Evolutionary conservation across 139 green algal genomes (phyloP).

Genomic region (Zygnema cylindricum): DNA sequence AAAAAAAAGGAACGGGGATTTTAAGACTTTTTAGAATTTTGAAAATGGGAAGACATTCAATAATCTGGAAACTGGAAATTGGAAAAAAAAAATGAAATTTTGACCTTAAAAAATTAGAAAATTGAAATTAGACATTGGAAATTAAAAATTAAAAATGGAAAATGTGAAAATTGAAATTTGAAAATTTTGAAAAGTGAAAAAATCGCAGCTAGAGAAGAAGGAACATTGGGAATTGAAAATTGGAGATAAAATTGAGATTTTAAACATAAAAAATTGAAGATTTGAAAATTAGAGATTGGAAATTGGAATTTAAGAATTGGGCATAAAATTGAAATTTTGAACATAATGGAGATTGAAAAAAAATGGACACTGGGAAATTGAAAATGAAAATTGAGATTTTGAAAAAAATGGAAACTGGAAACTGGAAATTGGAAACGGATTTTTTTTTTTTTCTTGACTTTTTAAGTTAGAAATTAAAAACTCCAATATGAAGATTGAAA

Average conservation of each 20-base stretch:
- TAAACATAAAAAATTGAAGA: neutral
- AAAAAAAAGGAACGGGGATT: too few relatives aligned
- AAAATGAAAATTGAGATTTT: neutral
- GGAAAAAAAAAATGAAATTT: slow-evolving; percentile 9
- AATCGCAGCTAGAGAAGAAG: neutral
- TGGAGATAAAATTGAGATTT: neutral
- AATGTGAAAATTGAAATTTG: neutral
- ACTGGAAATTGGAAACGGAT: neutral
- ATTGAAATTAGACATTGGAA: neutral
- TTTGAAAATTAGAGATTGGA: neutral
- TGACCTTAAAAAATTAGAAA: slow-evolving; percentile 13
- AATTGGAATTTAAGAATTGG: neutral
- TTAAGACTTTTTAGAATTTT: too few relatives aligned
- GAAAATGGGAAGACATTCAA: neutral
- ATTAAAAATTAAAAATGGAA: neutral
- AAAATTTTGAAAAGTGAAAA: neutral
- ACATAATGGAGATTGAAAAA: neutral
- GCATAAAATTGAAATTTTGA: neutral
- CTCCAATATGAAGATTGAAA: too few relatives aligned
- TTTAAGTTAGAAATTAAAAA: too few relatives aligned
- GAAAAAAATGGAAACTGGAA: neutral
- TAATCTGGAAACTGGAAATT: too few relatives aligned
- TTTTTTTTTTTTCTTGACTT: neutral
- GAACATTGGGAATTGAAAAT: neutral
- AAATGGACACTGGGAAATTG: neutral